Evolutionary conservation across 2,329 filamentous ascomycete species (phyloP).

Genomic region (Zasmidium cellare): DNA sequence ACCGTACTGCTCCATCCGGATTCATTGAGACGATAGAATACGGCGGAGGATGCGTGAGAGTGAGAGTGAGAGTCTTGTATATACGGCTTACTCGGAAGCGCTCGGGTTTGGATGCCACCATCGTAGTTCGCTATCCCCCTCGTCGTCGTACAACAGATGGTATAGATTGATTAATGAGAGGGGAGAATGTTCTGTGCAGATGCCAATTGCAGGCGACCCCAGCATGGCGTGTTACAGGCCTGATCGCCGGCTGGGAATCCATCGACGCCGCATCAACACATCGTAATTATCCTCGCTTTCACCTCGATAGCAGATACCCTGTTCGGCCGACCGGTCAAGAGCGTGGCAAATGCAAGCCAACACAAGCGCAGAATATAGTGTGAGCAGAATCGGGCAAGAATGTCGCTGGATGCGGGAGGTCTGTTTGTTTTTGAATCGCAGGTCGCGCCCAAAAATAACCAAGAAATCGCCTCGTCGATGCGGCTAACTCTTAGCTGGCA

Average conservation of each 20-base stretch:
- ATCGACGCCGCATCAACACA: neutral
- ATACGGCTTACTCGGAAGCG: neutral
- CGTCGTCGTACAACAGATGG: neutral
- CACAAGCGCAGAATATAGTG: neutral
- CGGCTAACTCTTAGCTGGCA: no score
- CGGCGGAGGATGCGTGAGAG: neutral
- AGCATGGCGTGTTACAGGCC: neutral
- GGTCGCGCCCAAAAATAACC: no score
- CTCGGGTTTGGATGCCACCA: neutral
- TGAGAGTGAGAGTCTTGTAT: neutral
- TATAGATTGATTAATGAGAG: neutral
- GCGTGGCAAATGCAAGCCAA: neutral
- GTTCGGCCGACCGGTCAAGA: neutral
- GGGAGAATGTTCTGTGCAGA: constrained; percentile 1
- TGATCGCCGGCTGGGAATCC: constrained; percentile 1
- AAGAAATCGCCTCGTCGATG: neutral
- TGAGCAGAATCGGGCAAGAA: neutral
- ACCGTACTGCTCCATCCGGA: no score
- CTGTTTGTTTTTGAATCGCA: neutral
- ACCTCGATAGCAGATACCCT: neutral
- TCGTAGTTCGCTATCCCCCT: neutral
- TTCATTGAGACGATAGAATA: neutral
- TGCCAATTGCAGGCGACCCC: neutral
- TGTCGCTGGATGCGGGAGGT: neutral
- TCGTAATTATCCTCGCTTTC: neutral